Conservation (phyloP, 805 yeast genomes). For the Jamesozyma lodderae region DNA sequence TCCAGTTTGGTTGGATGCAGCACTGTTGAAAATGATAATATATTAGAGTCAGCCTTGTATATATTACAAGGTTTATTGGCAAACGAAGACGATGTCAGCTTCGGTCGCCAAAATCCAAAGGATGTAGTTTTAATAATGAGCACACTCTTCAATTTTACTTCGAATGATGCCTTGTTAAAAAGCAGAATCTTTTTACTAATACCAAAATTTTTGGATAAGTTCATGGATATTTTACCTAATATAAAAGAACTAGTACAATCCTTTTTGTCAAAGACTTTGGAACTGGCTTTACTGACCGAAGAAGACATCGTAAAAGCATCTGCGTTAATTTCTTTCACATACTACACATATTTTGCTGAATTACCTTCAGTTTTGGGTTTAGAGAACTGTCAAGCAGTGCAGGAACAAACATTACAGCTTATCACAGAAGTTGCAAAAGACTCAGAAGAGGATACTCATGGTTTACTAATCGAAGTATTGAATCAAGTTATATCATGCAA, state of each 20-base stretch:
- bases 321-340: constrained; percentile 43
- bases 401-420: constrained; percentile 27
- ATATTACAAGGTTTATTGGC: constrained; percentile 15
- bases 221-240: constrained; percentile 30
- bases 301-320: constrained; percentile 29
- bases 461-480: constrained; percentile 63
- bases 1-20: neutral
- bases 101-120: neutral
- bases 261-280: constrained; percentile 17
- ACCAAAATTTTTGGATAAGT: constrained; percentile 52
- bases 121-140: constrained; percentile 7
- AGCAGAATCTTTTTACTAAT: constrained; percentile 43
- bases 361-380: constrained; percentile 22
- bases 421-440: constrained; percentile 43
- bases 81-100: constrained; percentile 14
- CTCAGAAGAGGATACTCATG: constrained; percentile 73
- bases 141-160: constrained; percentile 9
- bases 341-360: constrained; percentile 36
- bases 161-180: constrained; percentile 33
- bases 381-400: constrained; percentile 13
- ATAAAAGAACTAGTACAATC: constrained; percentile 28
- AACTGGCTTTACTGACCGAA: constrained; percentile 21
- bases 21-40: neutral
- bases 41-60: constrained; percentile 19
- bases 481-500: constrained; percentile 38